These are phyloP conservation scores for Moniliophthora roreri DNA, from an alignment of 1,284 basidiomycete species.

Conservation along the genomic window DNA sequence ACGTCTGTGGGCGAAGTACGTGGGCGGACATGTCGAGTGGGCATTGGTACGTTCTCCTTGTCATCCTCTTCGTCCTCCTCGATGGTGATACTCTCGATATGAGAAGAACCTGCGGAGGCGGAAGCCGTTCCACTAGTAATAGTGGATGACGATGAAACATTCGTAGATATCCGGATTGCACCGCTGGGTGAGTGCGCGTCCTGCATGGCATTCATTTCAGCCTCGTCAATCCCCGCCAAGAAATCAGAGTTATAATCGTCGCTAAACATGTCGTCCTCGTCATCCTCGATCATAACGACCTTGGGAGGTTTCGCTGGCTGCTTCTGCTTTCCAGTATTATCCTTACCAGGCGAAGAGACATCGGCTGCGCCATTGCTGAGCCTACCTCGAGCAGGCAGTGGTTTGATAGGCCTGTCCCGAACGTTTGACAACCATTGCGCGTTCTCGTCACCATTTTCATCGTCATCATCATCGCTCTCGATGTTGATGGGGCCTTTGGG, in stretches of 20 bases:
- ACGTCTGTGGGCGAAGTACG: conserved; percentile 36
- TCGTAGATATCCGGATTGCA: too few species aligned
- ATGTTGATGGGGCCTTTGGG: conserved; percentile 8
- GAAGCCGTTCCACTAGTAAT: not conserved
- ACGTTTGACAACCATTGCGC: not conserved
- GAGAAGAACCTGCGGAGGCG: conserved; percentile 1
- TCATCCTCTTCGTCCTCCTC: conserved; percentile 52
- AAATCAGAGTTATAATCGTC: conserved; percentile 26
- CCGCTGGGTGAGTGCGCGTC: too few species aligned
- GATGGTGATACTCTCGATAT: conserved; percentile 35
- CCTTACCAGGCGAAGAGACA: conserved; percentile 15
- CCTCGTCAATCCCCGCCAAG: conserved; percentile 32
- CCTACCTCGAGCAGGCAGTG: conserved; percentile 13
- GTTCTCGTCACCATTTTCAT: conserved; percentile 18
- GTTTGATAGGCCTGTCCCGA: conserved; percentile 8
- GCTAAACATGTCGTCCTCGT: conserved; percentile 35
- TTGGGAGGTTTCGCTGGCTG: not conserved
- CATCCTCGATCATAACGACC: conserved; percentile 17
- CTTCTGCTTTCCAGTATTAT: conserved; percentile 9
- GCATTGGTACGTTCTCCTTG: conserved; percentile 60
- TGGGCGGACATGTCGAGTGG: conserved; percentile 52
- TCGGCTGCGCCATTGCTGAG: conserved; percentile 16
- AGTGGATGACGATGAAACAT: too few species aligned
- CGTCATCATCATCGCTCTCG: conserved; percentile 21
- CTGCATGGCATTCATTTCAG: conserved; percentile 31